These are phyloP conservation scores for Zalerion maritima DNA, from an alignment of 495 filamentous ascomycete species.

Conservation along the genomic window DNA sequence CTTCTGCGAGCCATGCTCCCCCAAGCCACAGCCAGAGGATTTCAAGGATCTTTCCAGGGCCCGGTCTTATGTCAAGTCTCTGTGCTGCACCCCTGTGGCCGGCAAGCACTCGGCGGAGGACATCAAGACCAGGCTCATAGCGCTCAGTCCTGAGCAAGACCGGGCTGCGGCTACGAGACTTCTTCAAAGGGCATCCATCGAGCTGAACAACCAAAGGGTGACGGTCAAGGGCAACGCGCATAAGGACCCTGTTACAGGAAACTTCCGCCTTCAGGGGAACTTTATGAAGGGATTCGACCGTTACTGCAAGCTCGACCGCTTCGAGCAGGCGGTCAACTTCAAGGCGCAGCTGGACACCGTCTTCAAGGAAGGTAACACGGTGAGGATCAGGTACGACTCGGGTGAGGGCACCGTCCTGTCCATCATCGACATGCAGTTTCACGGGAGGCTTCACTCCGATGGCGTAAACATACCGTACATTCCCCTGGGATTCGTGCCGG, in stretches of 20 bases:
- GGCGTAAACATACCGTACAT: slow-evolving; percentile 45
- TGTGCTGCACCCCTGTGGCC: slow-evolving; percentile 19
- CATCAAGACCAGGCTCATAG: slow-evolving; percentile 23
- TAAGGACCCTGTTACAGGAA: slow-evolving; percentile 37
- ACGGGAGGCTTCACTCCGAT: slow-evolving; percentile 39
- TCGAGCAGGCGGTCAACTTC: slow-evolving; percentile 40
- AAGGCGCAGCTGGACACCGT: slow-evolving; percentile 43
- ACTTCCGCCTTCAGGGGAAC: slow-evolving; percentile 43
- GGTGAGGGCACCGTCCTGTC: slow-evolving; percentile 57
- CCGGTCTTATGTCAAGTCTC: slow-evolving; percentile 19
- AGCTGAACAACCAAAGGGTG: slow-evolving; percentile 43
- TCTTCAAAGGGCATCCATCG: slow-evolving; percentile 39
- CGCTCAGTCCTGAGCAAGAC: too few species aligned
- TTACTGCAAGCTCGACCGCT: slow-evolving; percentile 26
- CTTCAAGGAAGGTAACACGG: slow-evolving; percentile 25
- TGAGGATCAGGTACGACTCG: slow-evolving; percentile 27
- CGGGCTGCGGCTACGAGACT: slow-evolving; percentile 20
- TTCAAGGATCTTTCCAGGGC: background rate
- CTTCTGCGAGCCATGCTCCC: too few species aligned
- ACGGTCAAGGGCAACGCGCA: slow-evolving; percentile 41
- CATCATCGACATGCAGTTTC: slow-evolving; percentile 50
- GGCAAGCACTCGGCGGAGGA: slow-evolving; percentile 19
- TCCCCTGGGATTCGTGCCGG: slow-evolving; percentile 59
- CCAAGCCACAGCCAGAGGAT: too few species aligned
- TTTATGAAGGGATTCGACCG: slow-evolving; percentile 36